phyloP scores from a whole-genome alignment of 805 yeast genomes.

The Candida krabiensis region DNA sequence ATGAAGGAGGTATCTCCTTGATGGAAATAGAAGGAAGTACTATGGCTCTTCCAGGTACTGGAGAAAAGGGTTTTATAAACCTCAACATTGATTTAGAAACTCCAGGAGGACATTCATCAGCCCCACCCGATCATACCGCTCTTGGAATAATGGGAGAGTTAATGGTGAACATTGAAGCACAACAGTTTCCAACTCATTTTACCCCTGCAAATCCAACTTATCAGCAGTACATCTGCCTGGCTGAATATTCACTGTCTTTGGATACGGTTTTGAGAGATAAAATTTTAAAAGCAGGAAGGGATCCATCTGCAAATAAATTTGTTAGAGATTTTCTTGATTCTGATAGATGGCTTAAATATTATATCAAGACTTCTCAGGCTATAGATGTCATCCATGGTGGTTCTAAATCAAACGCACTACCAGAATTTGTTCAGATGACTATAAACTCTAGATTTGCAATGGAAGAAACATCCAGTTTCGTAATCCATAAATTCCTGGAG shows the following conservation, averaged over 20 bases:
- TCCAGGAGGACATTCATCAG: slow-evolving; percentile 78
- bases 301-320: slow-evolving; percentile 34
- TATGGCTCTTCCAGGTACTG: slow-evolving; percentile 55
- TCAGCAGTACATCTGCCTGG: slow-evolving; percentile 53
- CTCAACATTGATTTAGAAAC: slow-evolving; percentile 49
- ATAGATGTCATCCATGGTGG: slow-evolving; percentile 68
- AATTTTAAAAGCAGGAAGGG: slow-evolving; percentile 37
- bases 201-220: slow-evolving; percentile 55
- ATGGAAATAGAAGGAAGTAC: slow-evolving; percentile 42
- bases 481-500: slow-evolving; percentile 37
- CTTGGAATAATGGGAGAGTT: slow-evolving; percentile 69
- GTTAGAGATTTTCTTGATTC: slow-evolving; percentile 32
- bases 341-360: slow-evolving; percentile 32
- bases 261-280: slow-evolving; percentile 26
- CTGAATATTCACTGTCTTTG: slow-evolving; percentile 42
- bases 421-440: slow-evolving; percentile 53
- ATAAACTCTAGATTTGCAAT: slow-evolving; percentile 64
- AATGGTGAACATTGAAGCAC: slow-evolving; percentile 50
- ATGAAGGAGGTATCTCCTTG: slow-evolving; percentile 59
- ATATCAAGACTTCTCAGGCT: slow-evolving; percentile 63
- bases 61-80: slow-evolving; percentile 57
- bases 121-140: slow-evolving; percentile 78
- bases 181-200: slow-evolving; percentile 50
- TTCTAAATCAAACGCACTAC: slow-evolving; percentile 69
- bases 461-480: slow-evolving; percentile 49